Percentiles rank a stretch among this genome's conserved stretches.
These are phyloP conservation scores for Ramalina intermedia DNA, from an alignment of 495 filamentous ascomycete genomes.

Conservation along the genomic window DNA sequence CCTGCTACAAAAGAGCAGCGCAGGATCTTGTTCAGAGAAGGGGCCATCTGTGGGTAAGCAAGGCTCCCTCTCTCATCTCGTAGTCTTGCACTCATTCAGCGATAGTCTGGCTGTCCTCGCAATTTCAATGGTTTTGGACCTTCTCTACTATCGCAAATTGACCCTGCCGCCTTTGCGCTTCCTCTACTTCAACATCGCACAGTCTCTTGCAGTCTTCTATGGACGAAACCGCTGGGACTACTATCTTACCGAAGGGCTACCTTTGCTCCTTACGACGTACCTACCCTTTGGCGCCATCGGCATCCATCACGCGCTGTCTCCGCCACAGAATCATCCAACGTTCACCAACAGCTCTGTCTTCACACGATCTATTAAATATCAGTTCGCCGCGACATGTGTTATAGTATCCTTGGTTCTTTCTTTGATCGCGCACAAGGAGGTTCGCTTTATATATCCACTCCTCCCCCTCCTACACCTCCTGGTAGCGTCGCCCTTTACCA, in stretches of 20 bases:
- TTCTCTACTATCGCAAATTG: slow-evolving; percentile 73
- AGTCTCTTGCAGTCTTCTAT: slow-evolving; percentile 81
- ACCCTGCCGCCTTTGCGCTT: slow-evolving; percentile 82
- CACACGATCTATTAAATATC: slow-evolving; percentile 31
- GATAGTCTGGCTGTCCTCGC: slow-evolving; percentile 40
- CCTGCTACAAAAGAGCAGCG: slow-evolving; percentile 30
- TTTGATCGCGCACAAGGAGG: slow-evolving; percentile 86
- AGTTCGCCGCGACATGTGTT: slow-evolving; percentile 46
- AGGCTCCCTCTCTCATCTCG: not conserved
- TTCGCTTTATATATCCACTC: slow-evolving; percentile 91
- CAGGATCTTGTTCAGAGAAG: slow-evolving; percentile 43
- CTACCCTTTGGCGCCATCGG: slow-evolving; percentile 61
- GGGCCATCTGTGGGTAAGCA: slow-evolving; percentile 50
- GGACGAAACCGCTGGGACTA: slow-evolving; percentile 87
- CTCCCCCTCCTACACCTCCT: slow-evolving; percentile 75
- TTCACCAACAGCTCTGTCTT: slow-evolving; percentile 22
- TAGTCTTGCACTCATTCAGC: not conserved
- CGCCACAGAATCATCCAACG: slow-evolving; percentile 14
- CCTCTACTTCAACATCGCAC: slow-evolving; percentile 81
- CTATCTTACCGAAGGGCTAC: slow-evolving; percentile 79
- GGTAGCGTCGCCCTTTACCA: slow-evolving; percentile 47
- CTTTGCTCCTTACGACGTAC: slow-evolving; percentile 71
- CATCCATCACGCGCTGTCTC: slow-evolving; percentile 38
- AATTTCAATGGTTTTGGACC: slow-evolving; percentile 54
- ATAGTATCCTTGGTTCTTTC: slow-evolving; percentile 52